Evolutionary conservation across 768 basidiomycete genomes (phyloP), one percentile per base, ranked within the genome.

Genomic region (Omphalotus guepiniiformis): DNA sequence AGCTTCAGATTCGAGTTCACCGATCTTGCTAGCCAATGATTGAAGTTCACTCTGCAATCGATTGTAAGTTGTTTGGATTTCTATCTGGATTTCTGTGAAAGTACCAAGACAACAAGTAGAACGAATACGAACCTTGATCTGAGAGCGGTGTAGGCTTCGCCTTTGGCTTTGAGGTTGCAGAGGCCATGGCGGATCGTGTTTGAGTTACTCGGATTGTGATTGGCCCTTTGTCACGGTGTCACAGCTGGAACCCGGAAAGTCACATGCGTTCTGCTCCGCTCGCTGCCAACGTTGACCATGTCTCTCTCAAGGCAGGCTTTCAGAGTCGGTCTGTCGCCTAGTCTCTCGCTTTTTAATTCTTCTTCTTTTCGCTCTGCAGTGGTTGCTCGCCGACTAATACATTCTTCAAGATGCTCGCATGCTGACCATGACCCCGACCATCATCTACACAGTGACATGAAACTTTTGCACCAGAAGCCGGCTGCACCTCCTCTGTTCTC

Each of bases 1-100:
- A 16, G 91, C 82, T 59, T 99, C 96, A 55, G 85, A 82, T 64
- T 99, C 96, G 26, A 99, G 76, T 66, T 99, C 96, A 51, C 90
- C 89, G 56, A 98, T 94, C 70, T 98, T 98, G 54, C 84, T 80
- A 29, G 93, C 92, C 22, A 98, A 69, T n/a, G 83, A 79, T 64
- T 94, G 92, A 23, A 98, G 71, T 40, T 98, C 95, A 67, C 78
- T 88, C 65, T 94, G 88, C 58, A 87, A 75, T 49, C 84, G 81
- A 53, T 83, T 74, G 60, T 89, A 95, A 35, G 73, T 85, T 67
- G 84, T 80, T 65, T 92, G 88, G 48, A 93, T 80, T 66, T 93
- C 91, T 92, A 73, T 73, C 78, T 79, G 62, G 67, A 67, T 62
- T 62, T 73, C 61, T 67, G 66, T 65, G 64, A 69, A 62, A 50